Base-by-base conservation (phyloP, 2,329 filamentous ascomycete species). In the Metarhizium humberi region DNA sequence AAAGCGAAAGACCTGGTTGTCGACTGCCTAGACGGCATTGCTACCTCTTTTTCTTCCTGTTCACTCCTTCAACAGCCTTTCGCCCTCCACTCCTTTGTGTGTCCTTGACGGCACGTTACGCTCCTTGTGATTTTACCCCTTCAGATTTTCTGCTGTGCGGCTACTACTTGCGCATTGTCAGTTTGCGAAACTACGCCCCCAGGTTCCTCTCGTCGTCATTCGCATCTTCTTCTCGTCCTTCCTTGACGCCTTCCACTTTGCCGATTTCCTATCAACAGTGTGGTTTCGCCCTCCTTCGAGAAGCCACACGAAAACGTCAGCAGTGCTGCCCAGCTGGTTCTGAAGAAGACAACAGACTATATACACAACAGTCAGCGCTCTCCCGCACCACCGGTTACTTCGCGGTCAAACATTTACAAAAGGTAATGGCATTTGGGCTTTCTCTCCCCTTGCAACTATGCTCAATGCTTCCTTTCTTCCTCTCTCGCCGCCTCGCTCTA, bases 301-400 rank as follows among this genome's bases (percentile, higher is more conserved):
- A 20, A 6, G 16, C 16, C 34, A 51, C 5, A 5, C 32, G 20
- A 29, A 25, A 25, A 32, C n/a, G 32, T 47, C 50, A 57, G 53
- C 52, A 57, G 57, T 49, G 46, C 53, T 56, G 54, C 53, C 57
- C 61, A 60, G 59, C 61, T 60, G 60, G 60, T 62, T 58, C 58
- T 62, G 61, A 61, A 59, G 55, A 54, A 45, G 29, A 25, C 3
- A 18, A 36, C 38, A 55, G 46, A 56, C 54, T 38, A 40, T 49
- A 20, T 25, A 38, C 20, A 42, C 52, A 36, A 29, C 29, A 43
- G 11, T 20, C 34, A 18, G 20, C 6, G 30, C 50, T 29, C 13
- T 46, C 3, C 8, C 18, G 13, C 6, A 46, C 30, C 25, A 4
- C 20, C 45, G 30, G 25, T 18, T 48, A 6, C 30, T 48, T 16